Evolutionary conservation across 768 basidiomycete genomes (phyloP).

Genomic region (Tricholoma sp.): DNA sequence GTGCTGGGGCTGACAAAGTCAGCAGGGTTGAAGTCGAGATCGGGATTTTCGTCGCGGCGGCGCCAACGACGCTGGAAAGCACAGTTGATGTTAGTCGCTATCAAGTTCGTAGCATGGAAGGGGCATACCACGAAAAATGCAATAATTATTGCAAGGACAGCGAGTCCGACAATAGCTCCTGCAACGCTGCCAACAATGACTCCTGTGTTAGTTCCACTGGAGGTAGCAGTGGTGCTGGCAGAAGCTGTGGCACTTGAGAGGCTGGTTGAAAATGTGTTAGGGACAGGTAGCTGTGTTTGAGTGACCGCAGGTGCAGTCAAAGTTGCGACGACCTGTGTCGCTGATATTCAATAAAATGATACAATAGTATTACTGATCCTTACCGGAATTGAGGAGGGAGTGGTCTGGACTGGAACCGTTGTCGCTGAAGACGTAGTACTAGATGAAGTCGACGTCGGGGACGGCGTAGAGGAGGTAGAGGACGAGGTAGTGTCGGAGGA

Average conservation of each 20-base stretch:
- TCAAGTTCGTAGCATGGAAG: neutral
- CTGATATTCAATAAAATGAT: slow-evolving; percentile 3
- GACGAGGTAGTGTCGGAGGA: slow-evolving; percentile 5
- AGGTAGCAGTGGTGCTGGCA: slow-evolving; percentile 8
- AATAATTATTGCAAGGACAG: slow-evolving; percentile 31
- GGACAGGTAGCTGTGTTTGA: slow-evolving; percentile 16
- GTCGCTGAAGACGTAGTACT: slow-evolving; percentile 7
- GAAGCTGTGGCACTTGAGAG: slow-evolving; percentile 15
- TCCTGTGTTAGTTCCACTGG: slow-evolving; percentile 30
- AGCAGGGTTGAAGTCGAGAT: slow-evolving; percentile 33
- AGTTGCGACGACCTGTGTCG: slow-evolving; percentile 9
- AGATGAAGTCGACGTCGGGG: slow-evolving; percentile 6
- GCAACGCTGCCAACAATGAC: slow-evolving; percentile 34
- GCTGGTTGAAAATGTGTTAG: slow-evolving; percentile 11
- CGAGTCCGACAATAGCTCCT: slow-evolving; percentile 34
- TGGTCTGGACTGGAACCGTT: slow-evolving; percentile 2
- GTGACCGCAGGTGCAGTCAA: slow-evolving; percentile 10
- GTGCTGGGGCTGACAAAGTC: slow-evolving; percentile 11
- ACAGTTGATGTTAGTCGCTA: slow-evolving; percentile 2
- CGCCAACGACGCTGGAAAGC: slow-evolving; percentile 29
- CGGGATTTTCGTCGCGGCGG: slow-evolving; percentile 22
- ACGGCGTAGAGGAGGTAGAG: neutral
- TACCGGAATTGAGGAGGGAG: slow-evolving; percentile 8
- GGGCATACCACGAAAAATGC: slow-evolving; percentile 35
- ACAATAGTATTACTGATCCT: neutral